Base-by-base conservation (phyloP, 2,329 filamentous ascomycete species). In the Didymella pinodella region DNA sequence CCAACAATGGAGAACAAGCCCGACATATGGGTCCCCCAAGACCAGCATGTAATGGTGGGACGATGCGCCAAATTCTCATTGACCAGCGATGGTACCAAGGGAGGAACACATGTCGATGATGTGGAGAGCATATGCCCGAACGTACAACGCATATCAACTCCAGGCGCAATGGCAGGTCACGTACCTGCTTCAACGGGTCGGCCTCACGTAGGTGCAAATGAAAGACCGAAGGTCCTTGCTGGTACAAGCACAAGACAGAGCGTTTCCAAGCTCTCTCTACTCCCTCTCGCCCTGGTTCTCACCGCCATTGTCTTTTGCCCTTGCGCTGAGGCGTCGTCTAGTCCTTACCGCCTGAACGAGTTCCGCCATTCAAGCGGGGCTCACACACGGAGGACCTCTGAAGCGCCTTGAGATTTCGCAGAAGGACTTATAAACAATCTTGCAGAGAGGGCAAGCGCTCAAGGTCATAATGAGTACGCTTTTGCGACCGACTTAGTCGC, bases 61-160 rank as follows among this genome's bases (percentile, higher is more conserved):
- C 55, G 46, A 26, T 70, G 67, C 44, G 54, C 57, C 4, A 62
- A 50, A 20, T 67, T 70, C 43, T 61, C 57, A 1, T 50, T 71
- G 38, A 60, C 55, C 0, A 70, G 67, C 18, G 66, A 71, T 48
- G 66, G 66, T 18, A 70, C 68, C 5, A 64, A 57, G 38, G 53
- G 63, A 14, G 68, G 67, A 5, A 71, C 68, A 14, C 55, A 34
- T 14, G 53, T 63, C 4, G 31, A 61, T n/a, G 55, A 53, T 22
- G 56, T 51, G 40, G 44, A 52, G n/a, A 49, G 56, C 12, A 28
- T 25, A n/a, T 58, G 50, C 16, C 45, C 38, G 20, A 40, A 46
- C 5, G 12, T 41, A 5, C 18, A 49, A 18, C 18, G 20, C 16
- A 7, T 49, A 16, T 32, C 18, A 3, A 32, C 7, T 25, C 20